Evolutionary conservation across 108 stramenopile species (phyloP), one percentile per base, ranked within the genome.

Genomic region (Nannochloropsis gaditana): DNA sequence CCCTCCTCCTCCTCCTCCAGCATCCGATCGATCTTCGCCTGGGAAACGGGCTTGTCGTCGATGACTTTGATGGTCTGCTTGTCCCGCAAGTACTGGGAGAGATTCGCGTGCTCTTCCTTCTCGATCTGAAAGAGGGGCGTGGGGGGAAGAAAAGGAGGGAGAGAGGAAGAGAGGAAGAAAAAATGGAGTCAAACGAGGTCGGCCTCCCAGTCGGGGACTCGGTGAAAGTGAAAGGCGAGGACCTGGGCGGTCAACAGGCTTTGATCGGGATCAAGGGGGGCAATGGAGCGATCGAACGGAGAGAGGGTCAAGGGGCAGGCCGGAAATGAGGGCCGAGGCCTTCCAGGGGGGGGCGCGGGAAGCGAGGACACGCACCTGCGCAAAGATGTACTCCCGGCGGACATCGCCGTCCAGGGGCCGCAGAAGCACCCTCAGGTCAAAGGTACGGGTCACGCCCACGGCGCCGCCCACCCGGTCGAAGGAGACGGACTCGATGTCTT

Each of bases 401-500:
- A 73, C 59, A n/a, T 73, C 59, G 15, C 59, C 59, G n/a, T 73
- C 59, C 59, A 73, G 59, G 19, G 59, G 2, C 59, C n/a, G 15
- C 59, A 73, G 15, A 2, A n/a, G 15, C 15, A 73, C n/a, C 59
- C n/a, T 73, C 4, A 73, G 59, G 59, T 73, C 59, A 73, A 73
- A 73, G 59, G 59, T n/a, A 73, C 59, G 59, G 2, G 59, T 73
- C 19, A 73, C 59, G n/a, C 59, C 59, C 3, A 73, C 59, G 59
- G 59, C 95, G 9, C 95, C 95, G 9, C 94, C 95, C 45, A 95
- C 96, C 19, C 98, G 94, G 87, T 97, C 94, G 87, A 99, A 98
- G 84, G 98, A 96, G 17, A 98, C 95, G 83, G 92, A 92, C 84
- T 95, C 95, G 31, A 99, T 92, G 85, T 99, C 99, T 80, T 96